These are phyloP conservation scores for Penicillium bialowiezense DNA, from an alignment of 495 filamentous ascomycete species.

Conservation along the genomic window DNA sequence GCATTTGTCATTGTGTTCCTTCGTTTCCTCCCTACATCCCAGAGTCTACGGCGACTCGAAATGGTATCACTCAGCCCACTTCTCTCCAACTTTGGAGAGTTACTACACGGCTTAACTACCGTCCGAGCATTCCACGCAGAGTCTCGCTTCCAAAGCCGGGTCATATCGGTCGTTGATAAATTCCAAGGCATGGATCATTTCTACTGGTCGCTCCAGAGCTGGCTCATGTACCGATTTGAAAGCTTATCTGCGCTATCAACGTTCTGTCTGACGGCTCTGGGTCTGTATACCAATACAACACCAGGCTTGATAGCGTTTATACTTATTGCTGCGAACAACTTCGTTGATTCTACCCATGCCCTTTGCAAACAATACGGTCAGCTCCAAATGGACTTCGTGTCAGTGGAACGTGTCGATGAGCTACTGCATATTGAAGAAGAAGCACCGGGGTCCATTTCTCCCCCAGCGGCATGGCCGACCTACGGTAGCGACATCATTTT, in stretches of 20 bases:
- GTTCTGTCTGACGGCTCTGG: conserved; percentile 66
- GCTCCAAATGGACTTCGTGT: conserved; percentile 87
- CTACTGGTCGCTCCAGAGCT: conserved; percentile 82
- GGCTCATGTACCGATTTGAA: conserved; percentile 79
- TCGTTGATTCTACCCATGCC: conserved; percentile 64
- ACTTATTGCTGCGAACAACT: conserved; percentile 38
- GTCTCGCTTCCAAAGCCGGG: conserved; percentile 67
- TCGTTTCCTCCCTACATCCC: conserved; percentile 75
- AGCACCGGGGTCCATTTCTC: conserved; percentile 57
- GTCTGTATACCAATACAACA: conserved; percentile 64
- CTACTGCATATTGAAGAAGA: conserved; percentile 73
- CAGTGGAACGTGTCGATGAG: conserved; percentile 79
- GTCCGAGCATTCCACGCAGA: conserved; percentile 74
- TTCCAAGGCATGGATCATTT: conserved; percentile 94
- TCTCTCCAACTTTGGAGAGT: conserved; percentile 80
- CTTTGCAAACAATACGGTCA: conserved; percentile 75
- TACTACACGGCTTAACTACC: conserved; percentile 75
- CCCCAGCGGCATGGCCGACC: conserved; percentile 73
- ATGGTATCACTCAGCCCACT: conserved; percentile 81
- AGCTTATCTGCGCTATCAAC: conserved; percentile 65
- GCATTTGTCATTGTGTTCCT: conserved; percentile 67
- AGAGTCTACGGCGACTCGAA: conserved; percentile 75
- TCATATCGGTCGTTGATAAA: conserved; percentile 71
- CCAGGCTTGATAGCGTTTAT: conserved; percentile 77
- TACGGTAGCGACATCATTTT: conserved; percentile 69